phyloP scores from a whole-genome alignment of 1,139 yeast species.

The Magnusiomyces magnusii region DNA sequence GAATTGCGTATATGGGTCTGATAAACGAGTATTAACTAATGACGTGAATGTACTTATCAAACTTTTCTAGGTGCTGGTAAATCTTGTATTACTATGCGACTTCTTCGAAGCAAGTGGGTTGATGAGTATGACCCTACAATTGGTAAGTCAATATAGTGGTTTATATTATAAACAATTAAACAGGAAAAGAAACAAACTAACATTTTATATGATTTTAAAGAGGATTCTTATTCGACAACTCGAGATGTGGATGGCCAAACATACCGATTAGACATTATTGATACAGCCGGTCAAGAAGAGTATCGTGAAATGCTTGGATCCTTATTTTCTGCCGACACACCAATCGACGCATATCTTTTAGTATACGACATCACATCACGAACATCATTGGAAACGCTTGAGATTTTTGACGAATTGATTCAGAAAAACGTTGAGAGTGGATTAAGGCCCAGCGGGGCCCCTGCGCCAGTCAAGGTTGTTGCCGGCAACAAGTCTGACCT shows the following conservation, averaged over 20 bases:
- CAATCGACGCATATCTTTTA: constrained; percentile 83
- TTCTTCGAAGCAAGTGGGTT: constrained; percentile 33
- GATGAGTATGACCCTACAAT: constrained; percentile 33
- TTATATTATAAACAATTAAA: neutral
- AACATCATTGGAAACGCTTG: constrained; percentile 72
- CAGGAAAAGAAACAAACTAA: neutral
- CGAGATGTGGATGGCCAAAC: constrained; percentile 25
- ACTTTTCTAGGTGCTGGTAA: constrained; percentile 30
- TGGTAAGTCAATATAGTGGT: constrained; percentile 20
- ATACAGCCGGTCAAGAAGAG: constrained; percentile 37
- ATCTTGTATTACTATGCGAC: constrained; percentile 32
- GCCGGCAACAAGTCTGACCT: constrained; percentile 48
- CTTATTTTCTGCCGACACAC: constrained; percentile 53
- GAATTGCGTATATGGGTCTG: too few relatives aligned
- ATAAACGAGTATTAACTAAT: too few relatives aligned
- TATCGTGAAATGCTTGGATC: constrained; percentile 47
- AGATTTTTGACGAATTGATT: constrained; percentile 77
- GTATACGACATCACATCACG: constrained; percentile 83
- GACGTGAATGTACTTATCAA: too few relatives aligned
- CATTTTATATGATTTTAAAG: neutral
- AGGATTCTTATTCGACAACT: constrained; percentile 5
- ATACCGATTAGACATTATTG: constrained; percentile 32
- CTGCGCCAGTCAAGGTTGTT: constrained; percentile 31
- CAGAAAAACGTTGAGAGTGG: constrained; percentile 58
- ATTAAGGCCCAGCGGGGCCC: constrained; percentile 18